Base-by-base conservation (phyloP, 345 rosid genomes). In the Populus alba region DNA sequence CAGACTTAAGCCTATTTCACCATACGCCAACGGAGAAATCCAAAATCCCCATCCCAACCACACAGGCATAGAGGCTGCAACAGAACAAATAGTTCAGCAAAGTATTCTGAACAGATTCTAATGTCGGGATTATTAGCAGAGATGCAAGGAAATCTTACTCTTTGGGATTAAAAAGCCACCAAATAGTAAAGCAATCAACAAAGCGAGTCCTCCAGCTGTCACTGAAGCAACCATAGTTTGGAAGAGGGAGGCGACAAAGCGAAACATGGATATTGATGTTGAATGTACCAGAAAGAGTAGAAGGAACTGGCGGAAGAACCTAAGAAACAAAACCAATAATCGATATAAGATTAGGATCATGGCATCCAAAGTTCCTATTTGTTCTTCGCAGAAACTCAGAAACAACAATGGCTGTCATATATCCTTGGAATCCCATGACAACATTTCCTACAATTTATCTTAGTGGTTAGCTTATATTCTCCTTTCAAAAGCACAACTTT, bases 21-120 rank as follows among this genome's bases (percentile, higher is more conserved):
- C 95, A 75, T 94, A 94, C 27, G 92, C 70, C 29, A 89, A 2
- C 41, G 98, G 98, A 41, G 84, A 85, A 38, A 90, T 77, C 98
- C 98, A 92, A 66, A 91, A 94, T 8, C 85, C 90, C 98, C 98
- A 92, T 31, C 76, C 81, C 82, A 92, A 75, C 97, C 97, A 94
- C 38, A 18, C 76, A 31, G 97, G 94, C 92, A 92, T 90, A 11
- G 85, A 79, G 27, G 90, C 97, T 94, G 91, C 83, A 85, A 8
- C 66, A 66, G 75, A 75, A n/a, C 22, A 43, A 72, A 47, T 55
- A 22, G 79, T 17, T 31, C n/a, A 65, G 17, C 25, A 39, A 57
- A 27, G 4, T 41, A 59, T 5, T 66, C 39, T 55, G 23, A 29
- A 57, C 29, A 39, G 5, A 15, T 38, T 10, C 8, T 49, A 20